Evolutionary conservation across 1,139 yeast genomes (phyloP), one percentile per base, ranked within the genome.

Genomic region (Sugiyamaella novakii): DNA sequence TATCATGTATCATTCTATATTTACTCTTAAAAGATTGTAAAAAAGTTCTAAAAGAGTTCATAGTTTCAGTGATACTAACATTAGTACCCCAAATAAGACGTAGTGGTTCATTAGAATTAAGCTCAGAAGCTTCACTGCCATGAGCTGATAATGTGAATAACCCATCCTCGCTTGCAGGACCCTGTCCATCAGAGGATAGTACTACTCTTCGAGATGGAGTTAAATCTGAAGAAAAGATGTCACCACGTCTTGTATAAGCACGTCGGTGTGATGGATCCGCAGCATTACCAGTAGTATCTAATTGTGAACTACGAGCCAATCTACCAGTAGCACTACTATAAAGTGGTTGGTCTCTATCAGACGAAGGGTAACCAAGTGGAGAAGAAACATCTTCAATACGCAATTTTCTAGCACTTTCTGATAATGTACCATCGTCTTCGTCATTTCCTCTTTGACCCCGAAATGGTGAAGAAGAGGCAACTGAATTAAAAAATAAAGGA

Each of bases 31-130:
- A 92, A 18, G 85, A 79, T 81, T 86, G 83, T 61, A 92, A 71
- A 59, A 92, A 94, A 56, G 84, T 84, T 56, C 95, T 77, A 71
- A 92, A 92, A 46, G 79, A 76, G 57, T 81, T 83, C 46, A 87
- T 79, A 60, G 92, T 84, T 62, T 92, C 96, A 61, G 83, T 87
- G 60, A 94, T 89, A 36, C 95, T 85, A 25, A 92, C 96, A 64
- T 92, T 91, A 1, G 99, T 92, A 67, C 99, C 99, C 99, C 99
- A 92, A 62, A 92, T 91, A 50, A 92, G 95, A 63, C 95, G 79
- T 28, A 83, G 80, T 1, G 95, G 94, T 57, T 84, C 94, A 52
- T 78, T 82, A 14, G 73, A 69, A 45, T 72, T 73, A 18, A 62
- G 62, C 7, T 66, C 57, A 22, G 59, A 41, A 8, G 52, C 47